phyloP scores from a whole-genome alignment of 139 green algal species.

The Coelastrella sp. region DNA sequence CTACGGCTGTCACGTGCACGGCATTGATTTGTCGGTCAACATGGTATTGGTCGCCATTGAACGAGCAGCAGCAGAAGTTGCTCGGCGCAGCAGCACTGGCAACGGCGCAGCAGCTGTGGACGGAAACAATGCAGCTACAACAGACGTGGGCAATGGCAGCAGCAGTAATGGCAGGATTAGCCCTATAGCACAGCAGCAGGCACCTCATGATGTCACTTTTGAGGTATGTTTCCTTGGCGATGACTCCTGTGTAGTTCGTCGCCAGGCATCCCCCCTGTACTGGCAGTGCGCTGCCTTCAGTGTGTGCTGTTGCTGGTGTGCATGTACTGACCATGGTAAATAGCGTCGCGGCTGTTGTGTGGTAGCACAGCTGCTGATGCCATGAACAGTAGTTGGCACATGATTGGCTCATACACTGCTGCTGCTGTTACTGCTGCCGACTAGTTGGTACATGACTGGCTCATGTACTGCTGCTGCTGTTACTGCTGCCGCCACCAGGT shows the following conservation, averaged over 20 bases:
- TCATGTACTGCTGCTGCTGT: background rate
- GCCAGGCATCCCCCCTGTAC: no score
- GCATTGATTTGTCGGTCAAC: constrained; percentile 89
- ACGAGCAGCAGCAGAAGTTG: constrained; percentile 47
- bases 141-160: constrained; percentile 21
- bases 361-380: no score
- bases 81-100: background rate
- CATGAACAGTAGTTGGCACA: no score
- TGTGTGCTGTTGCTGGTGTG: background rate
- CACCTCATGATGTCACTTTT: constrained; percentile 73
- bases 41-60: constrained; percentile 81
- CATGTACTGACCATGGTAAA: no score
- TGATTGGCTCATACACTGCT: background rate
- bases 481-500: background rate
- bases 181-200: constrained; percentile 14
- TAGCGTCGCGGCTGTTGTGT: no score
- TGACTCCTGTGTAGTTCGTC: no score
- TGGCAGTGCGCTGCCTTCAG: no score
- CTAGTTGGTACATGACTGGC: background rate
- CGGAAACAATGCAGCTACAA: background rate
- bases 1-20: constrained; percentile 79
- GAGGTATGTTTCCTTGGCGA: constrained; percentile 67
- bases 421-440: background rate
- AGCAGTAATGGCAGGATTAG: constrained; percentile 7
- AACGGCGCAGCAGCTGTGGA: background rate